A percentile compares a stretch with the other conserved stretches of the same genome.
Evolutionary conservation across 805 yeast species (phyloP).

Genomic region (Huiozyma naganishii): DNA sequence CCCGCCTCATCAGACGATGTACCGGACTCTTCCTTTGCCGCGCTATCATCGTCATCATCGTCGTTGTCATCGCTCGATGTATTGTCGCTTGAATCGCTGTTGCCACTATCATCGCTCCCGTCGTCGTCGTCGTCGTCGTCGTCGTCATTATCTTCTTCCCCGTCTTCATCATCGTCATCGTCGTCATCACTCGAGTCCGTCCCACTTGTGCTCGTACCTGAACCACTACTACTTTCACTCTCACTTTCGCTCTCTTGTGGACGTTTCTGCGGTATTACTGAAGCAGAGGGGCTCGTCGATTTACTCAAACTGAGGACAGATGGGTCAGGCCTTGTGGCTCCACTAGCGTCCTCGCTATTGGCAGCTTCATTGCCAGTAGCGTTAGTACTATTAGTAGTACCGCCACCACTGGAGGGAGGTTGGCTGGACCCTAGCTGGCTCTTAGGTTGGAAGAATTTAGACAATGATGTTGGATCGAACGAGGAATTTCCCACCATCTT

Average conservation of each 20-base stretch:
- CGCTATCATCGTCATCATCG: not conserved
- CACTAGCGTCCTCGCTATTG: slow-evolving; percentile 1
- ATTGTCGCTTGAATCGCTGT: slow-evolving; percentile 26
- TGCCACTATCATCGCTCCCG: slow-evolving; percentile 5
- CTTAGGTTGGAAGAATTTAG: slow-evolving; percentile 28
- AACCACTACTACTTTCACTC: slow-evolving; percentile 32
- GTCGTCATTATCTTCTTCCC: slow-evolving; percentile 12
- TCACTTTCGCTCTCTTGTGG: slow-evolving; percentile 13
- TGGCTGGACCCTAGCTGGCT: slow-evolving; percentile 9
- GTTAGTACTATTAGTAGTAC: slow-evolving; percentile 1
- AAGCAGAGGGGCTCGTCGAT: too few species aligned
- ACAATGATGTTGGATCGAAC: slow-evolving; percentile 28
- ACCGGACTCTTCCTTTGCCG: too few species aligned
- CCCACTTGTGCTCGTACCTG: not conserved
- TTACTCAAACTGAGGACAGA: too few species aligned
- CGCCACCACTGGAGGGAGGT: not conserved
- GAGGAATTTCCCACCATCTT: slow-evolving; percentile 3
- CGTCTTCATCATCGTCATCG: slow-evolving; percentile 13
- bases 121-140: slow-evolving; percentile 16
- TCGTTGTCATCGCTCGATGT: slow-evolving; percentile 1
- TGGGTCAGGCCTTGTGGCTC: not conserved
- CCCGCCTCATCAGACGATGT: too few species aligned
- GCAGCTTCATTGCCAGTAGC: not conserved
- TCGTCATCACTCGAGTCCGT: slow-evolving; percentile 24
- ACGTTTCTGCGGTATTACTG: too few species aligned